A percentile compares a stretch with the other conserved stretches of the same genome.
Conservation (phyloP, 2,329 filamentous ascomycete species). For the Cercospora zeina region DNA sequence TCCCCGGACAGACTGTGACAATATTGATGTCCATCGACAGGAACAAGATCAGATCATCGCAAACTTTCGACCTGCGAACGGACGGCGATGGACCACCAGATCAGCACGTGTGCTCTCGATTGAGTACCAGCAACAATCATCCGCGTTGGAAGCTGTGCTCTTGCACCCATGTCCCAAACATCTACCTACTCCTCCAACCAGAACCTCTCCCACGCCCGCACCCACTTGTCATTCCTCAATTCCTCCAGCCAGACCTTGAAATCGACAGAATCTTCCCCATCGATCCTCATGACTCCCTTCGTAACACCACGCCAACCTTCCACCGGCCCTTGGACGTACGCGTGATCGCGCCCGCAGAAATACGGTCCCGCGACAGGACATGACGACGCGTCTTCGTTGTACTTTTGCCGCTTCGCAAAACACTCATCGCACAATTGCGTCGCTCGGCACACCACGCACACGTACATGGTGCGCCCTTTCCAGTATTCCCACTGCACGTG, state of each 20-base stretch:
- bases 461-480: constrained; percentile 6
- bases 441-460: constrained; percentile 3
- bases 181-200: constrained; percentile 13
- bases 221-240: constrained; percentile 15
- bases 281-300: constrained; percentile 9
- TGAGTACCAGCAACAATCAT: background rate
- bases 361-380: constrained; percentile 4
- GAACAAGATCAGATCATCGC: background rate
- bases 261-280: constrained; percentile 8
- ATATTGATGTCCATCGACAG: background rate
- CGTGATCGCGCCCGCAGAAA: constrained; percentile 10
- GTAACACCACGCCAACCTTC: constrained; percentile 12
- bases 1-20: background rate
- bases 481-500: constrained; percentile 10
- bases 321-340: constrained; percentile 6
- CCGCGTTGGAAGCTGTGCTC: background rate
- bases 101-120: background rate
- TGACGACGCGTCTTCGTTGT: background rate
- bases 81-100: background rate
- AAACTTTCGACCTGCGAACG: background rate
- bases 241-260: constrained; percentile 16
- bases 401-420: constrained; percentile 8
- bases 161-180: background rate
- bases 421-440: constrained; percentile 4
- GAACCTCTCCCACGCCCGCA: constrained; percentile 12